Evolutionary conservation across 1,139 yeast species (phyloP), one percentile per base, ranked within the genome.

Genomic region (Suhomyces terraborum): DNA sequence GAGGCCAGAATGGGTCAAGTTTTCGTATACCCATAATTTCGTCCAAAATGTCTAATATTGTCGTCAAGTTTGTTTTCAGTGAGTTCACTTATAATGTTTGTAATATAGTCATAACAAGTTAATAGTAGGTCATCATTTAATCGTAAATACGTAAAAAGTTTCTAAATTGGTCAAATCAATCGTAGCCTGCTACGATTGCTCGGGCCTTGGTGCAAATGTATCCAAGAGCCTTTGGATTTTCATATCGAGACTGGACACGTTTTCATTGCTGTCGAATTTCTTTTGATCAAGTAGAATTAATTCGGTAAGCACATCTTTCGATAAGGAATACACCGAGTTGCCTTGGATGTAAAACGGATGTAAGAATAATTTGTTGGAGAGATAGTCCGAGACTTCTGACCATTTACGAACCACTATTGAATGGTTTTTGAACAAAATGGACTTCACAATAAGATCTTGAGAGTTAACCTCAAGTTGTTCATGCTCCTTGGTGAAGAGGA

Each of bases 1-100:
- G 67, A 62, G 41, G 53, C 46, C 4, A 54, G 59, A 4, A 37
- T 62, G 22, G 14, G 24, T 10, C 23, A 18, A 13, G 24, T 21
- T 57, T 64, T 7, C 24, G 14, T 23, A 20, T 20, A 35, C 14
- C 30, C 13, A 3, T 19, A 24, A 17, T 3, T 6, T 3, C 10
- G 14, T 8, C 12, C 32, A n/a, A n/a, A n/a, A n/a, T n/a, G n/a
- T n/a, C n/a, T n/a, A n/a, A n/a, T n/a, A n/a, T n/a, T n/a, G n/a
- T n/a, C n/a, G n/a, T n/a, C n/a, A n/a, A n/a, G n/a, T n/a, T n/a
- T n/a, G n/a, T n/a, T n/a, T n/a, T n/a, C n/a, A n/a, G n/a, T n/a
- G n/a, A n/a, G n/a, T n/a, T n/a, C n/a, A n/a, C n/a, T n/a, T n/a
- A n/a, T n/a, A n/a, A n/a, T n/a, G n/a, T 16, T 9, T 8, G n/a